Evolutionary conservation across 257 asterid species (phyloP).

Genomic region (Dorcoceras hygrometricum): DNA sequence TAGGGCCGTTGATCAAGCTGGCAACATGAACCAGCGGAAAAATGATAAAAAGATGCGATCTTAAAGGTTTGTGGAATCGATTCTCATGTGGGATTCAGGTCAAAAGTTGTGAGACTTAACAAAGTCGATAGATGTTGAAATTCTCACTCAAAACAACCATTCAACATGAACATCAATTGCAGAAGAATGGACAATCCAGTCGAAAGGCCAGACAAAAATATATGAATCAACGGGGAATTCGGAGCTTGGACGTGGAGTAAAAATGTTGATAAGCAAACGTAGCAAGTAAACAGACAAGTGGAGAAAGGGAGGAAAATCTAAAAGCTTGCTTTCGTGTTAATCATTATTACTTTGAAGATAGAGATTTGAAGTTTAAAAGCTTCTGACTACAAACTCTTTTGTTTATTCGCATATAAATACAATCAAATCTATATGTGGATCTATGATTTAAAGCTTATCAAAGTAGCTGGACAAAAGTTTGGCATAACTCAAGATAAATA

Average conservation of each 20-base stretch:
- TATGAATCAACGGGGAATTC: constrained; percentile 33
- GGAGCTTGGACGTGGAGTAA: constrained; percentile 39
- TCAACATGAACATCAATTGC: constrained; percentile 21
- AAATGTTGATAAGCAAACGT: constrained; percentile 39
- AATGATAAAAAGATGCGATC: constrained; percentile 28
- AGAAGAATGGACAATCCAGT: neutral
- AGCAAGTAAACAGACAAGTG: constrained; percentile 19
- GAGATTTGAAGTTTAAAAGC: too few relatives aligned
- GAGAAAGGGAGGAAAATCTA: neutral
- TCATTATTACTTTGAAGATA: neutral
- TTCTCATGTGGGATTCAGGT: constrained; percentile 33
- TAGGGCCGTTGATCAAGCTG: constrained; percentile 30
- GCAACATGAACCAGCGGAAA: constrained; percentile 8
- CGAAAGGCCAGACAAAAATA: constrained; percentile 16
- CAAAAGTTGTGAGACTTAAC: constrained; percentile 23
- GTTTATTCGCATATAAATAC: neutral
- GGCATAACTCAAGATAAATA: too few relatives aligned
- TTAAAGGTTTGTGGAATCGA: constrained; percentile 31
- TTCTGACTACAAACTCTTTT: neutral
- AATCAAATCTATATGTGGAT: too few relatives aligned
- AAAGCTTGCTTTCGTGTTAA: neutral
- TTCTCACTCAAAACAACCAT: constrained; percentile 19
- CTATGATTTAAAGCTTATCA: too few relatives aligned
- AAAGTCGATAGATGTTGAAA: constrained; percentile 17
- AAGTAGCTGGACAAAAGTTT: too few relatives aligned